phyloP scores from a whole-genome alignment of 345 rosid genomes.

The Hibiscus tridactylites region DNA sequence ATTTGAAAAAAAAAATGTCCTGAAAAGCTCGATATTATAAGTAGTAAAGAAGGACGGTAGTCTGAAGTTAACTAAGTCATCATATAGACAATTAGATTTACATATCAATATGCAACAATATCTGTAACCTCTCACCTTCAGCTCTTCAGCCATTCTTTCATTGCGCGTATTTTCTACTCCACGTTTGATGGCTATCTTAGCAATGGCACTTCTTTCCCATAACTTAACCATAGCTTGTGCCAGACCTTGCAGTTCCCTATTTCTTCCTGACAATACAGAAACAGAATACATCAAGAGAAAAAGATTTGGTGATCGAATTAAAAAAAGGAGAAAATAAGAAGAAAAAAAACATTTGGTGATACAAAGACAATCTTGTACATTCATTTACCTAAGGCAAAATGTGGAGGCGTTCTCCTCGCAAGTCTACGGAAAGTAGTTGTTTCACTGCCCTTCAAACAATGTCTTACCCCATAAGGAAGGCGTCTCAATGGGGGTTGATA shows the following conservation, averaged over 20 bases:
- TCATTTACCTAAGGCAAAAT: conserved; percentile 69
- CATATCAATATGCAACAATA: not conserved
- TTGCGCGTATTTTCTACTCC: conserved; percentile 70
- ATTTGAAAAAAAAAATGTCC: not conserved
- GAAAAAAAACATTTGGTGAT: not conserved
- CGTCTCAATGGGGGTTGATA: conserved; percentile 66
- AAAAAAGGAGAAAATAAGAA: not conserved
- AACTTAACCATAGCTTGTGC: conserved; percentile 79
- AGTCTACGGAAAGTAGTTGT: conserved; percentile 62
- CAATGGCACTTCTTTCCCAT: conserved; percentile 76
- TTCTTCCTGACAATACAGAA: conserved; percentile 51
- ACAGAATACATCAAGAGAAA: conserved; percentile 13
- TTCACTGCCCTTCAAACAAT: conserved; percentile 42
- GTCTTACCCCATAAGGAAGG: conserved; percentile 65
- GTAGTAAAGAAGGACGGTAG: not conserved
- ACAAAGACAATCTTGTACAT: not conserved
- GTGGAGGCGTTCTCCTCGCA: conserved; percentile 70
- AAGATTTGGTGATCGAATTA: not conserved
- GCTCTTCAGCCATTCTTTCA: conserved; percentile 95
- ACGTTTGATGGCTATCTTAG: conserved; percentile 91
- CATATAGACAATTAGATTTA: too few relatives aligned
- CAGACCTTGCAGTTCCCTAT: conserved; percentile 74
- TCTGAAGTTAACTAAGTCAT: too few relatives aligned
- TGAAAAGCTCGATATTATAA: not conserved
- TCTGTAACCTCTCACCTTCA: conserved; percentile 42